phyloP scores from a whole-genome alignment of 1,284 basidiomycete species.

The Cutaneotrichosporon sp. region DNA sequence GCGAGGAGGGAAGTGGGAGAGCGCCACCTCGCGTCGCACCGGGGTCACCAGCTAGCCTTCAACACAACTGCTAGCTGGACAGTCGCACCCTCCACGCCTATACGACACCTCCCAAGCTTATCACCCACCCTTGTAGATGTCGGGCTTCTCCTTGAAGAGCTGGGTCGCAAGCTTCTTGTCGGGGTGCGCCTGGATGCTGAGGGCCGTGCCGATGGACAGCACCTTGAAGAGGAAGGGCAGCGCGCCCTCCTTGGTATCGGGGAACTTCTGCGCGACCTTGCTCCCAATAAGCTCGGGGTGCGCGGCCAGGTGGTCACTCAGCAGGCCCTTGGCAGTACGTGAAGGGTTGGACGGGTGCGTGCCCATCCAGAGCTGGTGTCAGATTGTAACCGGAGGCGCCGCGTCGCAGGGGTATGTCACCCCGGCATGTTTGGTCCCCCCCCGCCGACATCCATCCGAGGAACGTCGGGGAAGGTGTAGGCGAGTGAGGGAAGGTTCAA shows the following conservation, averaged over 20 bases:
- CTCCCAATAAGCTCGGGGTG: conserved; percentile 71
- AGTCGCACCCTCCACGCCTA: too few relatives aligned
- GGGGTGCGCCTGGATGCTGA: conserved; percentile 97
- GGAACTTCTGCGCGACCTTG: conserved; percentile 64
- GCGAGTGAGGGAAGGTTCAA: too few relatives aligned
- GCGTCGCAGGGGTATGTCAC: background rate
- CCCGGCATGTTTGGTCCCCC: background rate
- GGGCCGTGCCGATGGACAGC: conserved; percentile 87
- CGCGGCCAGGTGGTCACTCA: conserved; percentile 65
- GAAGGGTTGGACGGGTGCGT: conserved; percentile 91
- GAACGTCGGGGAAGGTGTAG: too few relatives aligned
- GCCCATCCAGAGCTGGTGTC: conserved; percentile 91
- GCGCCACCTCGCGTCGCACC: too few relatives aligned
- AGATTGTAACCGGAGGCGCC: conserved; percentile 6
- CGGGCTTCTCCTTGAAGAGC: conserved; percentile 72
- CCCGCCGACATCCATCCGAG: too few relatives aligned
- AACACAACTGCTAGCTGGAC: background rate
- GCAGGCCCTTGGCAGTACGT: conserved; percentile 59
- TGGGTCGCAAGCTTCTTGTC: conserved; percentile 83
- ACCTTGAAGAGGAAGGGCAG: conserved; percentile 94
- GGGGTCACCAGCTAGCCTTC: too few relatives aligned
- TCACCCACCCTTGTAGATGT: conserved; percentile 83
- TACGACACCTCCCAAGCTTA: too few relatives aligned
- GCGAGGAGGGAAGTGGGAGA: background rate
- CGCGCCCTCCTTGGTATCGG: conserved; percentile 64